Percentiles rank a stretch among this genome's conserved stretches.
These are phyloP conservation scores for Mycena alexandri DNA, from an alignment of 768 basidiomycete species.

Conservation along the genomic window DNA sequence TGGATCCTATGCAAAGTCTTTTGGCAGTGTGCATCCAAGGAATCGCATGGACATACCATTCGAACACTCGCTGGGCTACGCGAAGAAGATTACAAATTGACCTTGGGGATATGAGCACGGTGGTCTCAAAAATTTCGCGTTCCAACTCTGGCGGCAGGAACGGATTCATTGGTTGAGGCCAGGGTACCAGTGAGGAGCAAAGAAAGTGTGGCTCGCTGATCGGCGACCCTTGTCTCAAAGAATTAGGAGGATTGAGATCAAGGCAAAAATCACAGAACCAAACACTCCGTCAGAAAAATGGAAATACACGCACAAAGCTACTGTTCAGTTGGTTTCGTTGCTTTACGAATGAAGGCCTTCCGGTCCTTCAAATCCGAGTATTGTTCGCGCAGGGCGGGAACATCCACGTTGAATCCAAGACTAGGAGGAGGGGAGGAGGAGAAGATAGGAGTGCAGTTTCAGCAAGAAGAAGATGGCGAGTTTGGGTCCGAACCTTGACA, in stretches of 20 bases:
- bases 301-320: background rate
- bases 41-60: background rate
- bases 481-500: too few species aligned
- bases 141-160: slow-evolving; percentile 16
- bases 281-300: background rate
- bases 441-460: too few species aligned
- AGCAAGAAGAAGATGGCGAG: too few species aligned
- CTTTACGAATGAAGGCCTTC: slow-evolving; percentile 23
- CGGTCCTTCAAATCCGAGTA: slow-evolving; percentile 27
- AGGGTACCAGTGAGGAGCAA: background rate
- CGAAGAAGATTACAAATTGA: slow-evolving; percentile 14
- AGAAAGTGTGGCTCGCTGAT: background rate
- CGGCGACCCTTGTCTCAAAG: too few species aligned
- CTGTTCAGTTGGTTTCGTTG: background rate
- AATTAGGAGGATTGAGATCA: too few species aligned
- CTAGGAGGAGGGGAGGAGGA: too few species aligned
- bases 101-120: slow-evolving; percentile 3
- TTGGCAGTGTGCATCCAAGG: background rate
- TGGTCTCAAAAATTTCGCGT: slow-evolving; percentile 21
- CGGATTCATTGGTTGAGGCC: background rate
- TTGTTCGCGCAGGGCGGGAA: slow-evolving; percentile 24
- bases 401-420: slow-evolving; percentile 18
- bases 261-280: too few species aligned
- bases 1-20: slow-evolving; percentile 13
- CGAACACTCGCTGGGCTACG: slow-evolving; percentile 21